phyloP scores from a whole-genome alignment of 495 filamentous ascomycete species.

The Penicillium tannophilum region DNA sequence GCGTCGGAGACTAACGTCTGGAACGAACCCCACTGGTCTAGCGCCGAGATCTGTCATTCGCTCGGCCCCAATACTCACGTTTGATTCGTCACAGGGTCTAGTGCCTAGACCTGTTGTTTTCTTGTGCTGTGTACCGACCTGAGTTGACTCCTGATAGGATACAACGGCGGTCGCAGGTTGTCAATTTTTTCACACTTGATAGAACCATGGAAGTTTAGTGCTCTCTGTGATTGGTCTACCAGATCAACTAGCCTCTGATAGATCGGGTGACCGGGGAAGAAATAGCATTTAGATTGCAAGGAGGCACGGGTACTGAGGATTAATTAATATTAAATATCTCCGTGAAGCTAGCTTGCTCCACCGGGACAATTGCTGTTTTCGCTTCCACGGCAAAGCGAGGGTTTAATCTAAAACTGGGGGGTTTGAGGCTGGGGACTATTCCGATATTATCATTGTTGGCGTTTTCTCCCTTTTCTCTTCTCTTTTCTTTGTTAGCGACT shows the following conservation, averaged over 20 bases:
- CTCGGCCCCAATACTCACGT: not conserved
- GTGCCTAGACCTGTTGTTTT: not conserved
- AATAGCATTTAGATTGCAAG: not conserved
- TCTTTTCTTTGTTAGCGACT: constrained; percentile 16
- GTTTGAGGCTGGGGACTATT: not conserved
- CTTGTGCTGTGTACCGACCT: not conserved
- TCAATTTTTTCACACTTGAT: not conserved
- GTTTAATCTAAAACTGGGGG: constrained; percentile 7
- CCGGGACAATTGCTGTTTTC: not conserved
- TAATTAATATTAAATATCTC: not conserved
- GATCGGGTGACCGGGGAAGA: not conserved
- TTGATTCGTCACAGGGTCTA: not conserved
- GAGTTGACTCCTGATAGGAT: not conserved
- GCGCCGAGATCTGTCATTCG: not conserved
- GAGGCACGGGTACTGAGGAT: not conserved
- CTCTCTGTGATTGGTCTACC: not conserved
- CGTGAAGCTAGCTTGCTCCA: not conserved
- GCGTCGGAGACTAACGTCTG: constrained; percentile 25
- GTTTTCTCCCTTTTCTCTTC: constrained; percentile 14
- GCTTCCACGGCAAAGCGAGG: not conserved
- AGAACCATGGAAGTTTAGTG: not conserved
- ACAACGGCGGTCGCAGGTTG: not conserved
- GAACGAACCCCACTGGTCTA: constrained; percentile 9
- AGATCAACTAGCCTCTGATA: not conserved
- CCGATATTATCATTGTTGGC: not conserved